phyloP scores from a whole-genome alignment of 1,284 basidiomycete genomes.

The Inonotus obliquus region DNA sequence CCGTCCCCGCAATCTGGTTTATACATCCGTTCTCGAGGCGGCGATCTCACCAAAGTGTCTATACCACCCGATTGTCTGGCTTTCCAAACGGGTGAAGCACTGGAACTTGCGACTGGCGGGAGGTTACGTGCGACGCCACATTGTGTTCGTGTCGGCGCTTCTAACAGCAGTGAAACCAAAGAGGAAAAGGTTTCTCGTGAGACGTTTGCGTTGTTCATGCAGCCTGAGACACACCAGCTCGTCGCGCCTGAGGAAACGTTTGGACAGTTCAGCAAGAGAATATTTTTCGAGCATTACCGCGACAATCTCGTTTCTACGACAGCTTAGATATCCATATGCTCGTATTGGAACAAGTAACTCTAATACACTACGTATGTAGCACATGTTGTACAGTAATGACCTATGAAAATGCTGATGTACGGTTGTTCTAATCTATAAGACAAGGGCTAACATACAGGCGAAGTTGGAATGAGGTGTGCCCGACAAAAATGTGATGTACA shows the following conservation, averaged over 20 bases:
- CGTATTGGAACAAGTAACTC: not conserved
- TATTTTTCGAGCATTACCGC: constrained; percentile 78
- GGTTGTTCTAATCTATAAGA: constrained; percentile 1
- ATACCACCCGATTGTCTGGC: constrained; percentile 82
- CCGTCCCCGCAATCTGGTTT: constrained; percentile 77
- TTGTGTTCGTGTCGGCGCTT: constrained; percentile 71
- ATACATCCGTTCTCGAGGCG: constrained; percentile 83
- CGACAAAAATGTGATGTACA: not conserved
- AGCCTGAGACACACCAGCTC: constrained; percentile 77
- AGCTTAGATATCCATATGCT: not conserved
- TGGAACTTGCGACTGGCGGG: constrained; percentile 78
- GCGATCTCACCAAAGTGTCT: constrained; percentile 69
- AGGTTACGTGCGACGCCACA: constrained; percentile 84
- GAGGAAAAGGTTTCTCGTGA: constrained; percentile 64
- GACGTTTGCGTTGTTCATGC: constrained; percentile 89
- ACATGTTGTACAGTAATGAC: not conserved
- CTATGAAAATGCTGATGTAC: not conserved
- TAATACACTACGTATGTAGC: not conserved
- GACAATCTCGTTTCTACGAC: constrained; percentile 21
- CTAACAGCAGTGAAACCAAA: constrained; percentile 25
- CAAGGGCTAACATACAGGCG: not conserved
- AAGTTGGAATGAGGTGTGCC: not conserved
- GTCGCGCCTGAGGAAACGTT: constrained; percentile 73
- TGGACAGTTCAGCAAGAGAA: constrained; percentile 81
- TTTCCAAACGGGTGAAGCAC: constrained; percentile 91